Evolutionary conservation across 2,329 filamentous ascomycete genomes (phyloP).

Genomic region (Paramyrothecium roridum): DNA sequence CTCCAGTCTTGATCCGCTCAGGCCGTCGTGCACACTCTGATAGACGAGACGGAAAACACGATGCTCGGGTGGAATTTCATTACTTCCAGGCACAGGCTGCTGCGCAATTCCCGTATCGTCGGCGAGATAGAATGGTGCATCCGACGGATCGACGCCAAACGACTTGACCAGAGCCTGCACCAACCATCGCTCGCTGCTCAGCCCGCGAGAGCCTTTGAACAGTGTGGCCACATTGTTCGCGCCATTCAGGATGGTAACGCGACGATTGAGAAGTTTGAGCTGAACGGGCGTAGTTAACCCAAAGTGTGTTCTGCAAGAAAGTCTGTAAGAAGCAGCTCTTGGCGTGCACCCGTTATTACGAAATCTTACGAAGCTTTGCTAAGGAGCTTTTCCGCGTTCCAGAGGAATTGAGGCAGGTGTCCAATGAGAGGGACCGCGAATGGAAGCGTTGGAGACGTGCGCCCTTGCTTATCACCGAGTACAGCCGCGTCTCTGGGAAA

Average conservation of each 20-base stretch:
- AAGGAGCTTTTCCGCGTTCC: conserved; percentile 3
- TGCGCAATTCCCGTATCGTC: conserved; percentile 4
- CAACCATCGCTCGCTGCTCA: conserved; percentile 6
- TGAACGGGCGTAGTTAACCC: conserved; percentile 5
- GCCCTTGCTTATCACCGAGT: neutral
- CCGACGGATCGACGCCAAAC: conserved; percentile 1
- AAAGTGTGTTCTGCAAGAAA: conserved; percentile 1
- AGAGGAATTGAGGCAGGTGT: conserved; percentile 5
- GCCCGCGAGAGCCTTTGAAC: conserved; percentile 3
- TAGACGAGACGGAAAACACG: conserved; percentile 6
- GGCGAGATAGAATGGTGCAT: conserved; percentile 4
- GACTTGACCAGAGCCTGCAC: conserved; percentile 4
- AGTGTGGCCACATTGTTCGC: conserved; percentile 3
- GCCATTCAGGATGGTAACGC: conserved; percentile 4
- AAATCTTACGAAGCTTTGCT: conserved; percentile 4
- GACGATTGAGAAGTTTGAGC: conserved; percentile 3
- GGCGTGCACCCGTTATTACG: neutral
- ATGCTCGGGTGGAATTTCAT: conserved; percentile 1
- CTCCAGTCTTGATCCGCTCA: conserved; percentile 4
- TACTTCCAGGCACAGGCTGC: conserved; percentile 1
- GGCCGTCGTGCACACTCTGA: conserved; percentile 2
- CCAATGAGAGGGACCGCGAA: conserved; percentile 4
- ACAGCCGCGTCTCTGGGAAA: neutral
- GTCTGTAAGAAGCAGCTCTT: neutral
- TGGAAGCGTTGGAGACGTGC: conserved; percentile 2